Conservation (phyloP, 192 early-diverging fungal genomes). For the Funneliformis mosseae region DNA sequence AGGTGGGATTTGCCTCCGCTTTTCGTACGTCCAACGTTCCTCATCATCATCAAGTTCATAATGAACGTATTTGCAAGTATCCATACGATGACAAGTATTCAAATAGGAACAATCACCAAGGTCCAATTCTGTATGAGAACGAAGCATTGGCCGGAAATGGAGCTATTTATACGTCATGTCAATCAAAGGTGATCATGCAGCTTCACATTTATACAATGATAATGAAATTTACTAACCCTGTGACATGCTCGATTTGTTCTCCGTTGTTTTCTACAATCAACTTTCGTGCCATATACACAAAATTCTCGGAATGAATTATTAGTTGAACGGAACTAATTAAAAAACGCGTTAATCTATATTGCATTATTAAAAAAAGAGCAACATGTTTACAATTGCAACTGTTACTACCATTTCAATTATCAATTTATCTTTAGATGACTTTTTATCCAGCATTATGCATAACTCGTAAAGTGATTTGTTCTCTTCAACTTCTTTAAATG, state of each 20-base stretch:
- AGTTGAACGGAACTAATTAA: conserved; percentile 36
- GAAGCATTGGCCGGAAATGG: conserved; percentile 55
- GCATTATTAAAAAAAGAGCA: not conserved
- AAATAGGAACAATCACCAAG: conserved; percentile 69
- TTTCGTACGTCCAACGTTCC: conserved; percentile 6
- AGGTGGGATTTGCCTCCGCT: conserved; percentile 32
- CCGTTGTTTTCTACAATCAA: conserved; percentile 43
- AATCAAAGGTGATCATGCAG: not conserved
- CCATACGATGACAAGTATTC: conserved; percentile 67
- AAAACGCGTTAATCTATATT: not conserved
- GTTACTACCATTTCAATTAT: conserved; percentile 43
- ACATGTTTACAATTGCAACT: not conserved
- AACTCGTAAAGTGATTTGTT: conserved; percentile 10
- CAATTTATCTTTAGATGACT: conserved; percentile 37
- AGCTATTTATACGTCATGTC: conserved; percentile 36
- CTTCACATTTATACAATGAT: not conserved
- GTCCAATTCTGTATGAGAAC: conserved; percentile 50
- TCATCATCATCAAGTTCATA: conserved; percentile 56
- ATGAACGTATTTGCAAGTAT: conserved; percentile 64
- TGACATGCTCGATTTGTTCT: conserved; percentile 30
- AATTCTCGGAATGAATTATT: conserved; percentile 52
- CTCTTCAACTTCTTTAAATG: conserved; percentile 31
- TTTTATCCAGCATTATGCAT: conserved; percentile 33
- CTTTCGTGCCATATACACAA: conserved; percentile 48
- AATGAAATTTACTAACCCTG: conserved; percentile 27